These are phyloP conservation scores for Eimeria praecox DNA, from an alignment of 169 alveolate genomes.

Conservation along the genomic window DNA sequence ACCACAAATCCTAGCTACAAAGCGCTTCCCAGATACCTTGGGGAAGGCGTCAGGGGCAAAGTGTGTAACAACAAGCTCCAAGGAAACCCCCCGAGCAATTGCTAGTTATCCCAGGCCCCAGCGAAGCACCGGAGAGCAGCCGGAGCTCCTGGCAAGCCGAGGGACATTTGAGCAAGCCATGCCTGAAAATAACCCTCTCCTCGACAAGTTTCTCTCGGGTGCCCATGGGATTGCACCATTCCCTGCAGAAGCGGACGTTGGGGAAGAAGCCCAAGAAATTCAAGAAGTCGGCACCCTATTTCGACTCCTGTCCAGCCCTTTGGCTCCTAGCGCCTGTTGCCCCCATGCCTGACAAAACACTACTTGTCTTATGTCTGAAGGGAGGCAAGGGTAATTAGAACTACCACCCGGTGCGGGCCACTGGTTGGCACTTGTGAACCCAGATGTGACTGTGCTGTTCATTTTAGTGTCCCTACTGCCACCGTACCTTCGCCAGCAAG, in stretches of 20 bases:
- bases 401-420: background rate
- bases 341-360: background rate
- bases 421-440: background rate
- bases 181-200: background rate
- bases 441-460: background rate
- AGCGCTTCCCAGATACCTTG: background rate
- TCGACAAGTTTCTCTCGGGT: constrained; percentile 13
- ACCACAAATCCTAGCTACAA: background rate
- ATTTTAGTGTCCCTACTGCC: constrained; percentile 79
- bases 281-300: constrained; percentile 48
- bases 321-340: background rate
- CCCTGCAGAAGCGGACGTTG: background rate
- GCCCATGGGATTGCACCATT: background rate
- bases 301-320: background rate
- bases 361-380: background rate
- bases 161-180: constrained; percentile 17
- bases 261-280: constrained; percentile 58
- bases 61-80: background rate
- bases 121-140: background rate
- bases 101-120: constrained; percentile 47
- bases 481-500: constrained; percentile 77
- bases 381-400: background rate
- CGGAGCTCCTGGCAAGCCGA: constrained; percentile 36
- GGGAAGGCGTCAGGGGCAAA: background rate
- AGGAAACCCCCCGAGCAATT: constrained; percentile 29